Percentiles rank a stretch among this genome's conserved stretches.
These are phyloP conservation scores for Ceriops tagal DNA, from an alignment of 345 rosid species.

Conservation along the genomic window DNA sequence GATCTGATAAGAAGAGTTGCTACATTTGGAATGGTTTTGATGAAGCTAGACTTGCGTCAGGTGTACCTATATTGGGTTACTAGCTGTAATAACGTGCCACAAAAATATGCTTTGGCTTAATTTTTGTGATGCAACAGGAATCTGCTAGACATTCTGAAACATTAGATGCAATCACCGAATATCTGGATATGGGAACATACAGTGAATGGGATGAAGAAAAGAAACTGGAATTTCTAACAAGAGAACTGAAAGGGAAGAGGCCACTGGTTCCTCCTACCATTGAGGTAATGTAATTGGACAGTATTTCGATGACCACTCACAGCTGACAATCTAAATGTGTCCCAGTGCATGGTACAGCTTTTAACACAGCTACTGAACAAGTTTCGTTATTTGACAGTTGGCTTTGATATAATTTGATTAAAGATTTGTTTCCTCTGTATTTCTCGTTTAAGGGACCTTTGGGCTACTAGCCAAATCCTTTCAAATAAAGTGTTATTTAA, in stretches of 20 bases:
- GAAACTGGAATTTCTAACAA: slow-evolving; percentile 72
- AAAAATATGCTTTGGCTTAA: slow-evolving; percentile 11
- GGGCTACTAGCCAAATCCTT: no score
- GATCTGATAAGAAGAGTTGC: slow-evolving; percentile 90
- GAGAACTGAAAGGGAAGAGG: slow-evolving; percentile 90
- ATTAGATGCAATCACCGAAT: slow-evolving; percentile 72
- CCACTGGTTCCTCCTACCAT: slow-evolving; percentile 82
- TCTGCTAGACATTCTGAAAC: slow-evolving; percentile 86
- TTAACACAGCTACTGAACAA: no score
- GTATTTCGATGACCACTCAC: background rate
- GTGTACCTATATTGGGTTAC: slow-evolving; percentile 32
- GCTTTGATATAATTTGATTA: no score
- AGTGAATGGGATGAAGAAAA: slow-evolving; percentile 97
- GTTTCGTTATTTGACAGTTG: no score
- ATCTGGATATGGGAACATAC: slow-evolving; percentile 89
- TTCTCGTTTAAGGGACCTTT: no score
- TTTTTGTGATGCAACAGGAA: slow-evolving; percentile 51
- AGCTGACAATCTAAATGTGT: no score
- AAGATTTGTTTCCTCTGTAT: no score
- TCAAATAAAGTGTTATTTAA: no score
- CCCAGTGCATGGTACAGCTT: no score
- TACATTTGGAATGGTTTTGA: slow-evolving; percentile 84
- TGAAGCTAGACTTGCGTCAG: slow-evolving; percentile 99
- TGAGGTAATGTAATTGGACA: slow-evolving; percentile 46
- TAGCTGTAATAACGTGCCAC: background rate